A percentile compares a stretch with the other conserved stretches of the same genome.
Conservation (phyloP, 495 filamentous ascomycete genomes). For the Trichoderma gamsii region DNA sequence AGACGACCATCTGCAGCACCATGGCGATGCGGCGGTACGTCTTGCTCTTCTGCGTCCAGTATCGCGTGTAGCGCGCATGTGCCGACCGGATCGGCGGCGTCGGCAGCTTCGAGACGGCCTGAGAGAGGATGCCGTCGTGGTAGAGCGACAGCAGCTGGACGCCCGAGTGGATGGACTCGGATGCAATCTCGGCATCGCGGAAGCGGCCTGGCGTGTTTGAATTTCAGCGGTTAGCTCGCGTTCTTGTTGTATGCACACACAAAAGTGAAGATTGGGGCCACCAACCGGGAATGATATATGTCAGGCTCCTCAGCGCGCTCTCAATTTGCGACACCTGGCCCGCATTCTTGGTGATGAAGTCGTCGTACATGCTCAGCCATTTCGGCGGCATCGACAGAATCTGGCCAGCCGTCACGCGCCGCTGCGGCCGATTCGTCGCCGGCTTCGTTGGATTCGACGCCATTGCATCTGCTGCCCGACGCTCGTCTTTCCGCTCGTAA, state of each 20-base stretch:
- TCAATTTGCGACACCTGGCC: constrained; percentile 90
- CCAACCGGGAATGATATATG: constrained; percentile 89
- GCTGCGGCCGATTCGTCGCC: constrained; percentile 19
- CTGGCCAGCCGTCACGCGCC: constrained; percentile 18
- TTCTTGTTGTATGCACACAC: constrained; percentile 10
- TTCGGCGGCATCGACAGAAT: constrained; percentile 54
- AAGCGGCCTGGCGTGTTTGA: constrained; percentile 76
- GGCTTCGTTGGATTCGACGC: constrained; percentile 35
- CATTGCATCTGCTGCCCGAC: constrained; percentile 21
- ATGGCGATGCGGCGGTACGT: constrained; percentile 73
- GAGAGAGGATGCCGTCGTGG: constrained; percentile 81
- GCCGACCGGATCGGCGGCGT: constrained; percentile 54
- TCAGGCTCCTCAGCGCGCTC: constrained; percentile 80
- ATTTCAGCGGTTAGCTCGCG: constrained; percentile 19
- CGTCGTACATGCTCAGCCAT: constrained; percentile 74
- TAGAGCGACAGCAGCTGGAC: constrained; percentile 90
- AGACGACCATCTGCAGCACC: constrained; percentile 80
- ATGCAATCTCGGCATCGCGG: constrained; percentile 87
- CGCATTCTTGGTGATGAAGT: constrained; percentile 91
- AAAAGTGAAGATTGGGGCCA: not conserved
- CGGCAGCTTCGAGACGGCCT: constrained; percentile 46
- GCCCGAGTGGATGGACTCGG: constrained; percentile 83
- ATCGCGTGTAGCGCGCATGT: constrained; percentile 84
- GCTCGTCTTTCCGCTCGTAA: not conserved
- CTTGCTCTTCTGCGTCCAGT: constrained; percentile 71